A percentile compares a stretch with the other conserved stretches of the same genome.
These are phyloP conservation scores for Ceratonia siliqua DNA, from an alignment of 306 rosid species.

Conservation along the genomic window DNA sequence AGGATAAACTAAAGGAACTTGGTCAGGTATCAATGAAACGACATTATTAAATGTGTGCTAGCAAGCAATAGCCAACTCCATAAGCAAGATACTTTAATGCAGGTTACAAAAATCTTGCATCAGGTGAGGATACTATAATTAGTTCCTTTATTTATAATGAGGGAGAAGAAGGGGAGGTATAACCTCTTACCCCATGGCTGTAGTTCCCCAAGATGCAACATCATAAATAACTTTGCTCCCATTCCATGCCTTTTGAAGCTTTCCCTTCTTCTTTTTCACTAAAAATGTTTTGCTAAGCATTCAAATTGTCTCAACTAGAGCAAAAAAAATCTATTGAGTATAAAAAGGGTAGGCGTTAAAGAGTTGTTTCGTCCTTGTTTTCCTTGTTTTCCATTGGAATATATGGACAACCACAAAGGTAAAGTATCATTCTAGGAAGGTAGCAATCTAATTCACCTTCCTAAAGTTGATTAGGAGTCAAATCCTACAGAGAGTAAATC, in stretches of 20 bases:
- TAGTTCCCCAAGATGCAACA: slow-evolving; percentile 96
- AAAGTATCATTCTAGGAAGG: slow-evolving; percentile 7
- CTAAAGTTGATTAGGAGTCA: slow-evolving; percentile 83
- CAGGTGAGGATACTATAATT: not conserved
- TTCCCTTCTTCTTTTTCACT: slow-evolving; percentile 80
- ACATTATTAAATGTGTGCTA: not conserved
- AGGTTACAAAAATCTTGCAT: not conserved
- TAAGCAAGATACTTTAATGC: not conserved
- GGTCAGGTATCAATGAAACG: not conserved
- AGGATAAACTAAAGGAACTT: no score
- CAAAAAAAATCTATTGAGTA: slow-evolving; percentile 1
- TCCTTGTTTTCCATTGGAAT: not conserved
- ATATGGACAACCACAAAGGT: slow-evolving; percentile 3
- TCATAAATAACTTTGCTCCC: slow-evolving; percentile 90
- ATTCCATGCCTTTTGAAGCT: slow-evolving; percentile 89
- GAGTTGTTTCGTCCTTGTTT: slow-evolving; percentile 12
- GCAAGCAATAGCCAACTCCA: not conserved
- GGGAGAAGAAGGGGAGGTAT: not conserved
- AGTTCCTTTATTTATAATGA: not conserved
- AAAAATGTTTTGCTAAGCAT: slow-evolving; percentile 76
- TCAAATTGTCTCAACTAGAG: slow-evolving; percentile 9
- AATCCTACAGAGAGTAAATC: slow-evolving; percentile 64
- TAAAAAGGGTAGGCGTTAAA: not conserved
- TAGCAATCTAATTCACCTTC: slow-evolving; percentile 58
- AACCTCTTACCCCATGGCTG: slow-evolving; percentile 77